These are phyloP conservation scores for Solanum virginianum DNA, from an alignment of 257 asterid genomes.

Conservation along the genomic window DNA sequence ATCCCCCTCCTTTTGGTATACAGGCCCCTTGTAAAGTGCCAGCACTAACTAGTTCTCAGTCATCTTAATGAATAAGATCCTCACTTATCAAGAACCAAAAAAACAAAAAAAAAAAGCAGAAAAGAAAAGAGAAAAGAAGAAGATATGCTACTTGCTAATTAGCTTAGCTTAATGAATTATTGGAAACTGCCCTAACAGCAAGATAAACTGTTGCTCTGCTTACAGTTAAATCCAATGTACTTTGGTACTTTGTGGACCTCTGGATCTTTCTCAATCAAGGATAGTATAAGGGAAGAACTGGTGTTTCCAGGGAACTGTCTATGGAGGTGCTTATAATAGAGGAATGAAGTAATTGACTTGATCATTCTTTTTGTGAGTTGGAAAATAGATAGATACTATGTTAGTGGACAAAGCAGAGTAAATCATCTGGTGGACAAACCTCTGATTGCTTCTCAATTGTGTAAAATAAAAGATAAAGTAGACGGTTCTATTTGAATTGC, in stretches of 20 bases:
- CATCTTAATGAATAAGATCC: neutral
- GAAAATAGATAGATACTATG: neutral
- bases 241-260: neutral
- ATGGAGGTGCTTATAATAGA: neutral
- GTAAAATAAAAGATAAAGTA: neutral
- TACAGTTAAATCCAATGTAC: neutral
- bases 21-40: neutral
- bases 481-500: neutral
- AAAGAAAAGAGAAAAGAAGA: neutral
- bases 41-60: neutral
- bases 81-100: neutral
- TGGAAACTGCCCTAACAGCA: neutral
- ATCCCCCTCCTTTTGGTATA: neutral
- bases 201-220: neutral
- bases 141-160: neutral
- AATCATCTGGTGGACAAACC: neutral
- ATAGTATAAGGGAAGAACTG: neutral
- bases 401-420: neutral
- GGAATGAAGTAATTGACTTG: neutral
- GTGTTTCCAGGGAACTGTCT: neutral
- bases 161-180: neutral
- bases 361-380: neutral
- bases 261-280: neutral
- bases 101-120: neutral
- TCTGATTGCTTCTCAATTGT: neutral